Evolutionary conservation across 192 early-diverging fungal species (phyloP), one percentile per base, ranked within the genome.

Genomic region (Dissophora globulifera): DNA sequence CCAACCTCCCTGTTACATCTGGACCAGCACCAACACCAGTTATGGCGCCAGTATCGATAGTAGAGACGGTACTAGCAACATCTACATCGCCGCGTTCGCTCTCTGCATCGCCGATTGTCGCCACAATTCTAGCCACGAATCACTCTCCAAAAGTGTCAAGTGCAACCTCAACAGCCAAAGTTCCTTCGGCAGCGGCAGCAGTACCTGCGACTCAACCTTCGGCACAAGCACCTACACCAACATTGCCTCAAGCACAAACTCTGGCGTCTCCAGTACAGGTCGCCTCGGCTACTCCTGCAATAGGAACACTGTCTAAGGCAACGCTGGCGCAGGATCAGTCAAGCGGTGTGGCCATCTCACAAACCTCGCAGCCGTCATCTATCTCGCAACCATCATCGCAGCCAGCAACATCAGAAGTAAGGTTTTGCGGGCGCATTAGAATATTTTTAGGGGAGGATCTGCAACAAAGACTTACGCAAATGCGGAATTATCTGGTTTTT

Each of bases 41-140:
- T n/a, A n/a, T n/a, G n/a, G n/a, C n/a, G n/a, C n/a, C n/a, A n/a
- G n/a, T n/a, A n/a, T n/a, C n/a, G n/a, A n/a, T n/a, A n/a, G n/a
- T n/a, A n/a, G n/a, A n/a, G n/a, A n/a, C n/a, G n/a, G n/a, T n/a
- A n/a, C n/a, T n/a, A n/a, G n/a, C n/a, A n/a, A n/a, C n/a, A n/a
- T n/a, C n/a, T n/a, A n/a, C n/a, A 51, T 50, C 50, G 10, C 58
- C 83, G 17, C 61, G 62, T 20, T 63, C 69, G 19, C 58, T 49
- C 17, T 52, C 63, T n/a, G 43, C 64, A 16, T 65, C 62, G 0
- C 61, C 82, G 3, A 58, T 66, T 48, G 70, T 78, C 15, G 33
- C 82, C 23, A 67, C 69, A 16, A 31, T 51, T 11, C 69, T 78
- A 5, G 75, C 62, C 1, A 79, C 74, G 25, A 76, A 54, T n/a